Percentiles rank a stretch among this genome's conserved stretches.
Conservation (phyloP, 2,329 filamentous ascomycete species). For the Bipolaris oryzae region DNA sequence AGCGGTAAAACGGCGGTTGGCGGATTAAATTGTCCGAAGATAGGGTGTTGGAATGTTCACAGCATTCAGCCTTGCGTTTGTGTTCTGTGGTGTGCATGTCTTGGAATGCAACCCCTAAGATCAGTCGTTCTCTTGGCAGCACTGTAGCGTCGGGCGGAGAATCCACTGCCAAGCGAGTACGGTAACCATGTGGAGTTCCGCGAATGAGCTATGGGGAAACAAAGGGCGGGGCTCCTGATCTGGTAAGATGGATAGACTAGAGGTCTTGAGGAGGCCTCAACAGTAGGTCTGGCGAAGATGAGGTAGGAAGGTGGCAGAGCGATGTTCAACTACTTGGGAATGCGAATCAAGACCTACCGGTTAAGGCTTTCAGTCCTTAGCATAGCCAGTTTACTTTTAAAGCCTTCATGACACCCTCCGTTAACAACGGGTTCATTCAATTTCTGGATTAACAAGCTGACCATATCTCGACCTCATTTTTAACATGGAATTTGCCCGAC, state of each 20-base stretch:
- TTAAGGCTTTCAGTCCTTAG: conserved; percentile 6
- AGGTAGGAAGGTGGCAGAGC: background rate
- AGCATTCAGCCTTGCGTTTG: conserved; percentile 20
- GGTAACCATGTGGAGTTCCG: conserved; percentile 16
- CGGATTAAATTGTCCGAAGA: conserved; percentile 16
- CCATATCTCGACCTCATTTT: background rate
- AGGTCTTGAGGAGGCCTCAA: conserved; percentile 4
- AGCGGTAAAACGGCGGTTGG: conserved; percentile 18
- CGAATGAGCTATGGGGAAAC: conserved; percentile 17
- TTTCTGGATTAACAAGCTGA: background rate
- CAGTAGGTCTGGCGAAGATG: conserved; percentile 5
- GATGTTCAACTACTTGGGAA: conserved; percentile 10
- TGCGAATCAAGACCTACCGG: background rate
- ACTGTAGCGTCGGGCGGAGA: conserved; percentile 12
- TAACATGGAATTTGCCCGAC: conserved; percentile 25
- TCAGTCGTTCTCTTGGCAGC: conserved; percentile 14
- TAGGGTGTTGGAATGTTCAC: conserved; percentile 1
- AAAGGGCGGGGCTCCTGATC: background rate
- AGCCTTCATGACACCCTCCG: background rate
- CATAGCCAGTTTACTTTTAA: conserved; percentile 7
- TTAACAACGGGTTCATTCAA: background rate
- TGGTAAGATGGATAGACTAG: conserved; percentile 12
- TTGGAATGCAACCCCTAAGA: conserved; percentile 1
- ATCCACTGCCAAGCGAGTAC: conserved; percentile 11
- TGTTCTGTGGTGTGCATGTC: background rate